A percentile compares a stretch with the other conserved stretches of the same genome.
These are phyloP conservation scores for Phytophthora meadii DNA, from an alignment of 352 stramenopile species.

Conservation along the genomic window DNA sequence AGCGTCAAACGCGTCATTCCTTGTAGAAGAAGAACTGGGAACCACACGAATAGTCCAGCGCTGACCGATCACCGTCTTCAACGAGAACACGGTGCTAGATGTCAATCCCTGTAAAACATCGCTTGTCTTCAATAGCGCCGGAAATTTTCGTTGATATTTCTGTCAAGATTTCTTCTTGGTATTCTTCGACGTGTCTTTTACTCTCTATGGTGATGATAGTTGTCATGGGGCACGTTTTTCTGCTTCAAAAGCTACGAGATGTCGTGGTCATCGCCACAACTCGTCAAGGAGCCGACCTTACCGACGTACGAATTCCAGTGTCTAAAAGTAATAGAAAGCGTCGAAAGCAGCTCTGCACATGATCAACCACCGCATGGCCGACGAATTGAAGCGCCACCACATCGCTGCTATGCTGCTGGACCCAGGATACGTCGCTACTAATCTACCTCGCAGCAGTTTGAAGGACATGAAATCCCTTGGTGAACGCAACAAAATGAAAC, in stretches of 20 bases:
- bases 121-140: background rate
- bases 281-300: slow-evolving; percentile 5
- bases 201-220: too few species aligned
- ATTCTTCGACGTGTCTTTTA: too few species aligned
- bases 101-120: slow-evolving; percentile 4
- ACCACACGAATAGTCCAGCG: slow-evolving; percentile 37
- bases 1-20: slow-evolving; percentile 4
- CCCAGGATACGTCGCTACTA: slow-evolving; percentile 54
- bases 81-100: slow-evolving; percentile 26
- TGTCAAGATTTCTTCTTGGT: slow-evolving; percentile 8
- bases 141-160: too few species aligned
- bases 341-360: slow-evolving; percentile 73
- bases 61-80: slow-evolving; percentile 26
- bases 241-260: too few species aligned
- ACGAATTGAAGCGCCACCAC: slow-evolving; percentile 49
- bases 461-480: slow-evolving; percentile 45
- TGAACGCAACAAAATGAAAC: slow-evolving; percentile 5
- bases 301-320: slow-evolving; percentile 53
- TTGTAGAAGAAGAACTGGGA: slow-evolving; percentile 1
- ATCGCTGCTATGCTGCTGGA: slow-evolving; percentile 46
- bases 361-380: slow-evolving; percentile 46
- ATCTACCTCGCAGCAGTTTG: slow-evolving; percentile 35
- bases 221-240: too few species aligned
- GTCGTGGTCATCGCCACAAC: slow-evolving; percentile 29
- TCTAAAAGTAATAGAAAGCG: slow-evolving; percentile 9